Percentiles rank a stretch among this genome's conserved stretches.
phyloP scores from a whole-genome alignment of 495 filamentous ascomycete genomes.

The Penicillium crystallinum region DNA sequence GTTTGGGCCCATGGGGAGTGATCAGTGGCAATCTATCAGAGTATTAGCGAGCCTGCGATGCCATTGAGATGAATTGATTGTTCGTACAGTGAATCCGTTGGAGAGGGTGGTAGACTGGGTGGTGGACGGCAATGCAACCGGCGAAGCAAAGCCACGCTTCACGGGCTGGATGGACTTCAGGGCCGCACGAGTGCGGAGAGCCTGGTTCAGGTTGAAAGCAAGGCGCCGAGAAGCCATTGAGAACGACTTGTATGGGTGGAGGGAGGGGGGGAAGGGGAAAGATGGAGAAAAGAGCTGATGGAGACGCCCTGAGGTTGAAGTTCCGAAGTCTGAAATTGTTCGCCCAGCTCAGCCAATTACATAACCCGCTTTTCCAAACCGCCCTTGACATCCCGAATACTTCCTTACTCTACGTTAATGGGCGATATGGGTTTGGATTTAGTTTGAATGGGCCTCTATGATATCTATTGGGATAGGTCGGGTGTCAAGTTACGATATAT shows the following conservation, averaged over 20 bases:
- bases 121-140: conserved; percentile 65
- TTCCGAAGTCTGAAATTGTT: conserved; percentile 50
- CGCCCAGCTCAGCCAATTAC: conserved; percentile 46
- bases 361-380: conserved; percentile 46
- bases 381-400: conserved; percentile 35
- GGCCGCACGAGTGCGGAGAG: conserved; percentile 75
- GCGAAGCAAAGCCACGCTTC: conserved; percentile 80
- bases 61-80: conserved; percentile 18
- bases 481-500: background rate
- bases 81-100: conserved; percentile 91
- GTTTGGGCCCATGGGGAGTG: conserved; percentile 98
- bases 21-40: conserved; percentile 83
- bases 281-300: conserved; percentile 34
- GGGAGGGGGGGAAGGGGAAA: conserved; percentile 21
- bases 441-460: background rate
- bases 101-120: conserved; percentile 92
- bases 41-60: conserved; percentile 34
- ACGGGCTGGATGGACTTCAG: conserved; percentile 66
- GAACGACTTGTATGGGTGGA: conserved; percentile 24
- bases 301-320: conserved; percentile 46
- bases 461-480: background rate
- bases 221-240: conserved; percentile 93
- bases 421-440: background rate
- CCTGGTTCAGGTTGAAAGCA: conserved; percentile 80
- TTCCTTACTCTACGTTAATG: conserved; percentile 19